Conservation (phyloP, 306 rosid genomes). For the Malus domestica region ASM211411v1 NC_041799.1:9450001-9450500, state of each 20-base stretch:
- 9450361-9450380: neutral
- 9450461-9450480: constrained; percentile 4
- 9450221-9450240: constrained; percentile 2
- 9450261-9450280: constrained; percentile 1
- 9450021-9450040: too few relatives aligned
- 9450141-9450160: neutral
- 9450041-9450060: too few relatives aligned
- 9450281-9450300: neutral
- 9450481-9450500: neutral
- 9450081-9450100: too few relatives aligned
- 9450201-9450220: constrained; percentile 4
- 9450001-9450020: neutral
- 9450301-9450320: neutral
- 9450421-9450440: neutral
- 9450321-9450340: constrained; percentile 3
- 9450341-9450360: neutral
- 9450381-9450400: neutral
- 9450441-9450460: neutral
- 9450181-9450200: neutral
- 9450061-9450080: too few relatives aligned
- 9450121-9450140: too few relatives aligned
- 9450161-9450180: constrained; percentile 1
- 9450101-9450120: too few relatives aligned
- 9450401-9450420: neutral
- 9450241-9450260: neutral